phyloP scores from a whole-genome alignment of 2,329 filamentous ascomycete genomes.

The Trichophyton benhamiae region DNA sequence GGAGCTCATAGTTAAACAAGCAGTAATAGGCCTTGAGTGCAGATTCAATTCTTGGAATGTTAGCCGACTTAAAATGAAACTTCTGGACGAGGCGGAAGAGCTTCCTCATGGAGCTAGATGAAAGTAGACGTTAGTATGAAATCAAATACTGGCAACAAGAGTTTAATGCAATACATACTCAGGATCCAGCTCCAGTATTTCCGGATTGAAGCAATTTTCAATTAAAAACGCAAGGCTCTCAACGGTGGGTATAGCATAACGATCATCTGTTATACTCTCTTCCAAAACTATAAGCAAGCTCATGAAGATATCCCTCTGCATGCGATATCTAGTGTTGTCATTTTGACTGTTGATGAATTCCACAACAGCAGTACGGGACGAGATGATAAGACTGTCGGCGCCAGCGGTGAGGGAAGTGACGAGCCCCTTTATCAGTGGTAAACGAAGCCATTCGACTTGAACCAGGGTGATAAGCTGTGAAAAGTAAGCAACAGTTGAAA shows the following conservation, averaged over 20 bases:
- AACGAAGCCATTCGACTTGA: constrained; percentile 25
- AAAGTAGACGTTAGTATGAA: not conserved
- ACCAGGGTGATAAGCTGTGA: constrained; percentile 30
- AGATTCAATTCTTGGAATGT: constrained; percentile 68
- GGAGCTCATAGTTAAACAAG: constrained; percentile 44
- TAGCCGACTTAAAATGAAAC: constrained; percentile 69
- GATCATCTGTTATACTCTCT: constrained; percentile 47
- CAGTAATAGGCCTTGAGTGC: constrained; percentile 69
- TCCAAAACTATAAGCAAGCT: constrained; percentile 46
- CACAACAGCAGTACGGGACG: constrained; percentile 31
- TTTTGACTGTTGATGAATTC: constrained; percentile 22
- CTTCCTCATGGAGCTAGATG: constrained; percentile 31
- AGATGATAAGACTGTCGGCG: constrained; percentile 33
- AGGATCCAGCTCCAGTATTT: constrained; percentile 36
- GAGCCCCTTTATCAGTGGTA: constrained; percentile 31
- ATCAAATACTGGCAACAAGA: not conserved
- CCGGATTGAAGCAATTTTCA: constrained; percentile 39
- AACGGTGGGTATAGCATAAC: constrained; percentile 60
- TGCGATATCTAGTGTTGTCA: constrained; percentile 22
- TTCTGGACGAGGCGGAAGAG: constrained; percentile 63
- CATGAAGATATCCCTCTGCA: constrained; percentile 37
- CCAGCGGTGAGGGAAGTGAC: constrained; percentile 35
- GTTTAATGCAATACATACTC: constrained; percentile 14
- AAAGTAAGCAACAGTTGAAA: constrained; percentile 35
- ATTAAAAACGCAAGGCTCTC: constrained; percentile 69